Conservation (phyloP, 2,329 filamentous ascomycete genomes). For the Penicillium sp. region DNA sequence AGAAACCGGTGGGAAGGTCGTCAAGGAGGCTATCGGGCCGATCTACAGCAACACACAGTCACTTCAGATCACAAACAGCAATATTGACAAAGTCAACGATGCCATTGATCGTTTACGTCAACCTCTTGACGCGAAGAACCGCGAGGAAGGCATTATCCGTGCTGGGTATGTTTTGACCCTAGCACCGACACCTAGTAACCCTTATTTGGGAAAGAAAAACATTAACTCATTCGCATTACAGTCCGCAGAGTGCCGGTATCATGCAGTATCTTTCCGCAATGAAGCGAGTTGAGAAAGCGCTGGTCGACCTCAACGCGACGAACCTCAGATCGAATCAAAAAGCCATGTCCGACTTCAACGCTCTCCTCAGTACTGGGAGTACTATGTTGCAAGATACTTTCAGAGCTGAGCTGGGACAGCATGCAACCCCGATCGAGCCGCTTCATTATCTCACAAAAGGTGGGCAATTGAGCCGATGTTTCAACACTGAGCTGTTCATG, state of each 20-base stretch:
- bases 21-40: constrained; percentile 85
- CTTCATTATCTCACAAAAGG: constrained; percentile 90
- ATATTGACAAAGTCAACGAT: constrained; percentile 77
- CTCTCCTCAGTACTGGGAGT: constrained; percentile 71
- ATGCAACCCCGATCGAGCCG: constrained; percentile 75
- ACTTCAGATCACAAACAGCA: constrained; percentile 79
- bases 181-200: not conserved
- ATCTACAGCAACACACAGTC: constrained; percentile 88
- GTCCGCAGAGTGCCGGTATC: constrained; percentile 75
- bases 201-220: not conserved
- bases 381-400: constrained; percentile 80
- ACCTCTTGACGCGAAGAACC: constrained; percentile 85
- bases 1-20: constrained; percentile 81
- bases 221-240: constrained; percentile 20
- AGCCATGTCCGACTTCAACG: constrained; percentile 71
- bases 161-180: constrained; percentile 52
- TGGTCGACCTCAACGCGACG: constrained; percentile 77
- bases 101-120: constrained; percentile 85
- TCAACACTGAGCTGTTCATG: not conserved
- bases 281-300: constrained; percentile 79
- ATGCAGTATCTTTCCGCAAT: constrained; percentile 82
- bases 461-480: constrained; percentile 10
- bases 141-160: constrained; percentile 86
- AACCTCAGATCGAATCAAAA: constrained; percentile 89
- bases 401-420: constrained; percentile 69